These are phyloP conservation scores for Zymoseptoria pseudotritici DNA, from an alignment of 2,329 filamentous ascomycete genomes.

Conservation along the genomic window DNA sequence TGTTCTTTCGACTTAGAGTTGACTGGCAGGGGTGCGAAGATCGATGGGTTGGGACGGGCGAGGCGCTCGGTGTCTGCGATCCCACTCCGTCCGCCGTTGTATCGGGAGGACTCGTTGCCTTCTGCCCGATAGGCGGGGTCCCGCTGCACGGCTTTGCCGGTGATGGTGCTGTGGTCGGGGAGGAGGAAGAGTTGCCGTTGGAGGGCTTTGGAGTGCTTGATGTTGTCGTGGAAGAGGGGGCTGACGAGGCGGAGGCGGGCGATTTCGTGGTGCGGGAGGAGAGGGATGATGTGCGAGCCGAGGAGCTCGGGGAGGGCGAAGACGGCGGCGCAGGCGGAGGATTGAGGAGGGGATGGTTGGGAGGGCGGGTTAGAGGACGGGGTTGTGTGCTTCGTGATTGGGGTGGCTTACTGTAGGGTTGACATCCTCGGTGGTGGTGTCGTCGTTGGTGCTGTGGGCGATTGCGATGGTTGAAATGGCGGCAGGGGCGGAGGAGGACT, in stretches of 20 bases:
- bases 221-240: not conserved
- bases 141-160: not conserved
- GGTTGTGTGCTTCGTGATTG: no score
- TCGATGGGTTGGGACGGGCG: not conserved
- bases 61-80: not conserved
- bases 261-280: not conserved
- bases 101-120: no score
- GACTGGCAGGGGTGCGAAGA: not conserved
- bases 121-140: not conserved
- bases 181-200: not conserved
- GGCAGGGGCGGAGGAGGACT: not conserved
- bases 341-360: not conserved
- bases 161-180: not conserved
- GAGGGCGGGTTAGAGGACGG: not conserved
- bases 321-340: not conserved
- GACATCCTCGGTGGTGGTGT: not conserved
- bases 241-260: not conserved
- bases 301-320: not conserved
- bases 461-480: not conserved
- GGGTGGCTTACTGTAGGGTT: not conserved
- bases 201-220: not conserved
- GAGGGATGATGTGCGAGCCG: not conserved
- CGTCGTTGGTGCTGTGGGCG: not conserved
- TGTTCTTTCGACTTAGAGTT: not conserved
- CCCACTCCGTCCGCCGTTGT: not conserved